A percentile compares a stretch with the other conserved stretches of the same genome.
phyloP scores from a whole-genome alignment of 257 asterid species.

The Parsonsia alboflavescens region DNA sequence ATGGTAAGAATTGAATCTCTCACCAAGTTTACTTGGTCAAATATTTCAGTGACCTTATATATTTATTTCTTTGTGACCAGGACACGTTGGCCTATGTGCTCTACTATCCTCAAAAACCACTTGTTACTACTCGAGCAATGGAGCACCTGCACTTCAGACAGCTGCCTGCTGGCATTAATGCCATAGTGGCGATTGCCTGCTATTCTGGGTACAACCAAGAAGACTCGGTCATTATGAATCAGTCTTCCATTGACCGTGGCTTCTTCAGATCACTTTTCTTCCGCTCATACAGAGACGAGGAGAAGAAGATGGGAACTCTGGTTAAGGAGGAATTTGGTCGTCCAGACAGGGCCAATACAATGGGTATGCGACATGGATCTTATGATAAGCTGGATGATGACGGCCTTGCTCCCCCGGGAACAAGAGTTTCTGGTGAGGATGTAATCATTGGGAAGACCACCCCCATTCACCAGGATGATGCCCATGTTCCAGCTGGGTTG shows the following conservation, averaged over 20 bases:
- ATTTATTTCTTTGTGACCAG: constrained; percentile 29
- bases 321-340: constrained; percentile 99
- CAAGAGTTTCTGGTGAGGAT: constrained; percentile 92
- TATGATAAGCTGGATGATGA: constrained; percentile 94
- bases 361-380: constrained; percentile 99
- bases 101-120: constrained; percentile 96
- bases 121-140: constrained; percentile 97
- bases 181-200: constrained; percentile 92
- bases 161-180: constrained; percentile 96
- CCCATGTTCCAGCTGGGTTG: constrained; percentile 75
- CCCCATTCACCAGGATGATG: constrained; percentile 83
- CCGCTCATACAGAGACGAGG: constrained; percentile 96
- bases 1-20: constrained; percentile 52
- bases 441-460: constrained; percentile 96
- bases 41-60: constrained; percentile 7
- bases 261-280: constrained; percentile 88
- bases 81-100: constrained; percentile 95
- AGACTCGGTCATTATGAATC: constrained; percentile 97
- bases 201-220: constrained; percentile 97
- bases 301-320: constrained; percentile 95
- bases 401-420: constrained; percentile 98
- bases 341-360: constrained; percentile 83
- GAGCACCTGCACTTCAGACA: constrained; percentile 98
- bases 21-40: constrained; percentile 1
- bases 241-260: constrained; percentile 94